Conservation (phyloP, 805 yeast genomes). For the Candida piceae region DNA sequence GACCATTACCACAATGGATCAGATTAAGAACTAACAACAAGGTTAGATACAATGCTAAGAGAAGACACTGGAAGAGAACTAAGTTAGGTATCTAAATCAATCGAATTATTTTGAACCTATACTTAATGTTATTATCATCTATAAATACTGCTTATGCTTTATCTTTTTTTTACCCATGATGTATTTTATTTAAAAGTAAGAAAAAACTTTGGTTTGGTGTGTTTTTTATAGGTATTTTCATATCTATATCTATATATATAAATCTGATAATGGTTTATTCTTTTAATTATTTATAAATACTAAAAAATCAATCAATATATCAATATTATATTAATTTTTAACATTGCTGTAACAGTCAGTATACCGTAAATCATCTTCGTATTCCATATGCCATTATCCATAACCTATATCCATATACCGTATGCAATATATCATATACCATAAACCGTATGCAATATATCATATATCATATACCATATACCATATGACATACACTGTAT, state of each 20-base stretch:
- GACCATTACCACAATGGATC: slow-evolving; percentile 99
- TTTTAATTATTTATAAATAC: too few species aligned
- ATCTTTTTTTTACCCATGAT: too few species aligned
- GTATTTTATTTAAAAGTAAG: neutral
- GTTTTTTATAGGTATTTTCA: neutral
- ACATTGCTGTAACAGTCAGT: too few species aligned
- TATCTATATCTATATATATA: too few species aligned
- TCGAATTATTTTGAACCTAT: neutral
- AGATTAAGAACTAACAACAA: slow-evolving; percentile 97
- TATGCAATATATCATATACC: too few species aligned
- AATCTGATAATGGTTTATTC: too few species aligned
- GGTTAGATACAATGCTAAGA: slow-evolving; percentile 98
- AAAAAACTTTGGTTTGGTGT: neutral
- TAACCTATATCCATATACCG: too few species aligned
- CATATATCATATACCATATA: too few species aligned
- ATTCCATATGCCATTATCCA: too few species aligned
- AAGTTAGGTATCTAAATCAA: slow-evolving; percentile 85
- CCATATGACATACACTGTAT: too few species aligned
- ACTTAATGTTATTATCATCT: slow-evolving; percentile 1
- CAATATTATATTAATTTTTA: neutral
- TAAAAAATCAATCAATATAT: neutral
- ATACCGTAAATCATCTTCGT: too few species aligned
- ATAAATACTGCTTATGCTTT: neutral
- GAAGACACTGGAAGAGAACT: slow-evolving; percentile 99
- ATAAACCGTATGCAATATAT: too few species aligned